These are phyloP conservation scores for Nepenthes mirabilis DNA, from an alignment of 148 eudicot species.

Conservation along the genomic window DNA sequence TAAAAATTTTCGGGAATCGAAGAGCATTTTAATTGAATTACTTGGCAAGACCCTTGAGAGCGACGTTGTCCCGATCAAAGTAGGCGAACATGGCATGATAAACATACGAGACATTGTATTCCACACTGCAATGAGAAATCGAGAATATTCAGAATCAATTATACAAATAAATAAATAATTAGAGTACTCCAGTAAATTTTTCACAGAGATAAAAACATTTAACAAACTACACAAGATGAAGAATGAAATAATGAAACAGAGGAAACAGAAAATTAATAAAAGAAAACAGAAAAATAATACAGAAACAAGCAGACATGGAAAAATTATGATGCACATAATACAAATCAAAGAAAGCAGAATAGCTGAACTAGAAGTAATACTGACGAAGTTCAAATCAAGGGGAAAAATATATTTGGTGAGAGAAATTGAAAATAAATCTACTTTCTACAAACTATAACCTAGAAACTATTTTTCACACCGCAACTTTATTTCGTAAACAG, in stretches of 20 bases:
- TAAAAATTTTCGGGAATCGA: neutral
- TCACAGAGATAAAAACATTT: neutral
- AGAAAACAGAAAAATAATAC: too few relatives aligned
- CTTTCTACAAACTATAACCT: too few relatives aligned
- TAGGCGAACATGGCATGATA: slow-evolving; percentile 94
- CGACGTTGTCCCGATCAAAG: slow-evolving; percentile 94
- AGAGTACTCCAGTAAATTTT: neutral
- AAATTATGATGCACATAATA: too few relatives aligned
- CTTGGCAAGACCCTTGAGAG: slow-evolving; percentile 96
- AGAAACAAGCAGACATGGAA: too few relatives aligned
- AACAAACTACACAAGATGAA: neutral
- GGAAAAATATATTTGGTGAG: too few relatives aligned
- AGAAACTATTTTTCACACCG: too few relatives aligned
- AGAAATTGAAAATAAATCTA: too few relatives aligned
- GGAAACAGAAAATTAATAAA: too few relatives aligned
- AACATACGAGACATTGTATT: slow-evolving; percentile 83
- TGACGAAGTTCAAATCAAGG: too few relatives aligned
- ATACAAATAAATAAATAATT: neutral
- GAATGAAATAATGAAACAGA: neutral
- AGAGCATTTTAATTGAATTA: slow-evolving; percentile 3
- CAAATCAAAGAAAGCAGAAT: too few relatives aligned
- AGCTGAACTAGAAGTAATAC: too few relatives aligned
- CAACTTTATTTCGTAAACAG: too few relatives aligned
- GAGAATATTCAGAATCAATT: neutral
- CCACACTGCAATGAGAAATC: slow-evolving; percentile 52